Percentiles rank a stretch among this genome's conserved stretches.
Conservation (phyloP, 2,329 filamentous ascomycete genomes). For the Dothistroma septosporum region DNA sequence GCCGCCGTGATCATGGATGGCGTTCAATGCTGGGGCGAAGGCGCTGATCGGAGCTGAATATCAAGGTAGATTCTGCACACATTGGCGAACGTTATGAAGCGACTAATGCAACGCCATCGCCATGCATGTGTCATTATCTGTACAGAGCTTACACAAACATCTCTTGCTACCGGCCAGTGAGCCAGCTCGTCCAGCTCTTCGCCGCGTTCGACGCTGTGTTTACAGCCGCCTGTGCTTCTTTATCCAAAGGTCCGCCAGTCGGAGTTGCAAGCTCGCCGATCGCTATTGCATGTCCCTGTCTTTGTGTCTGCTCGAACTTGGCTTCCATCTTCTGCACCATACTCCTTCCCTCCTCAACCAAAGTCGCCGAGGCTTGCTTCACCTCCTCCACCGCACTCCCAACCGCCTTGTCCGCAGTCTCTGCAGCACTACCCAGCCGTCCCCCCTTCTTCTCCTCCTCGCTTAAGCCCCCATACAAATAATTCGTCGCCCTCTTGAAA, state of each 20-base stretch:
- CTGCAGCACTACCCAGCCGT: conserved; percentile 28
- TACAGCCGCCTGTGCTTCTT: conserved; percentile 40
- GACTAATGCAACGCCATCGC: conserved; percentile 2
- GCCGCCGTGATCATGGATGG: no score
- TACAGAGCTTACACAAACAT: not conserved
- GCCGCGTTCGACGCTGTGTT: conserved; percentile 36
- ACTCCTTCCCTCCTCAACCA: conserved; percentile 25
- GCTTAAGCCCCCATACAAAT: conserved; percentile 33
- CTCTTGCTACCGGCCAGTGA: conserved; percentile 33
- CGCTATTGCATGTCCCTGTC: conserved; percentile 27
- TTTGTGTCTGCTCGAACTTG: conserved; percentile 28
- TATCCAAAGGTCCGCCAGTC: conserved; percentile 45
- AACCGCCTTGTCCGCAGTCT: conserved; percentile 8
- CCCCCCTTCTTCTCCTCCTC: conserved; percentile 38
- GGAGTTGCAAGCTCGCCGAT: conserved; percentile 22
- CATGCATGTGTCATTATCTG: conserved; percentile 13
- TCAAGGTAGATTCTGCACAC: not conserved
- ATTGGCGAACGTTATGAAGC: not conserved
- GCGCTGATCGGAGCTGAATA: no score
- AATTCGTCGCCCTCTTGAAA: conserved; percentile 33
- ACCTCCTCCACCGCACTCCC: conserved; percentile 8
- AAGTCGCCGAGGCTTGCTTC: conserved; percentile 8
- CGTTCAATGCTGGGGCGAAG: no score
- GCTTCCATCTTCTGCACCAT: conserved; percentile 35
- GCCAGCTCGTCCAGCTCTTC: conserved; percentile 47